Percentiles rank a stretch among this genome's conserved stretches.
These are phyloP conservation scores for Penicillium sp. DNA, from an alignment of 2,329 filamentous ascomycete species.

Conservation along the genomic window DNA sequence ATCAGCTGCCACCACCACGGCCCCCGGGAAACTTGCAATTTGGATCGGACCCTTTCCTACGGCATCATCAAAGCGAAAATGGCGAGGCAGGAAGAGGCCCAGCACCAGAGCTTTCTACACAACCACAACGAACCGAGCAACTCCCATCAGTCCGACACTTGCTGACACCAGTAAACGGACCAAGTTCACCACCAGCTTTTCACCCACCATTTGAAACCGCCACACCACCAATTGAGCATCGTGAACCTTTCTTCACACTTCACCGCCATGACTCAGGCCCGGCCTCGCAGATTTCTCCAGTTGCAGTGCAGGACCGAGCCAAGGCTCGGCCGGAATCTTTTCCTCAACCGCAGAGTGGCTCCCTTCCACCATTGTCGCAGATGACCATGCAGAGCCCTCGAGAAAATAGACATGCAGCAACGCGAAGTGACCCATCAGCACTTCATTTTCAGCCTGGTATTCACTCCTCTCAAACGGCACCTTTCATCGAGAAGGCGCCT, in stretches of 20 bases:
- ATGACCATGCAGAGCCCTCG: constrained; percentile 23
- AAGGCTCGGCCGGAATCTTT: constrained; percentile 17
- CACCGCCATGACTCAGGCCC: constrained; percentile 19
- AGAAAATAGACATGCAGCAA: constrained; percentile 18
- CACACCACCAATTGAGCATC: constrained; percentile 13
- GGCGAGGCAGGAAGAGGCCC: constrained; percentile 16
- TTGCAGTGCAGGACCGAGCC: constrained; percentile 15
- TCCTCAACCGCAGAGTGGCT: constrained; percentile 16
- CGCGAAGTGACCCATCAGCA: constrained; percentile 18
- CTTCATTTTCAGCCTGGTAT: constrained; percentile 17
- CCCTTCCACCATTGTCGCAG: constrained; percentile 30
- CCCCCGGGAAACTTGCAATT: constrained; percentile 31
- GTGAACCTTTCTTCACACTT: constrained; percentile 16
- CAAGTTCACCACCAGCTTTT: constrained; percentile 28
- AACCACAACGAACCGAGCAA: constrained; percentile 23
- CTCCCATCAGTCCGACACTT: constrained; percentile 40
- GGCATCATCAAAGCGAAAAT: constrained; percentile 21
- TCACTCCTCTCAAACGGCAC: constrained; percentile 13
- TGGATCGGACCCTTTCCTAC: constrained; percentile 31
- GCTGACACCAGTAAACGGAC: constrained; percentile 30
- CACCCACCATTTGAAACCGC: constrained; percentile 21
- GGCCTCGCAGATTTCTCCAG: constrained; percentile 10
- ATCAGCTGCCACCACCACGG: constrained; percentile 39
- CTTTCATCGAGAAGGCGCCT: constrained; percentile 13
- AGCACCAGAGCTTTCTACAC: constrained; percentile 10